Evolutionary conservation across 1,284 basidiomycete species (phyloP).

Genomic region (Gomphus bonarii): DNA sequence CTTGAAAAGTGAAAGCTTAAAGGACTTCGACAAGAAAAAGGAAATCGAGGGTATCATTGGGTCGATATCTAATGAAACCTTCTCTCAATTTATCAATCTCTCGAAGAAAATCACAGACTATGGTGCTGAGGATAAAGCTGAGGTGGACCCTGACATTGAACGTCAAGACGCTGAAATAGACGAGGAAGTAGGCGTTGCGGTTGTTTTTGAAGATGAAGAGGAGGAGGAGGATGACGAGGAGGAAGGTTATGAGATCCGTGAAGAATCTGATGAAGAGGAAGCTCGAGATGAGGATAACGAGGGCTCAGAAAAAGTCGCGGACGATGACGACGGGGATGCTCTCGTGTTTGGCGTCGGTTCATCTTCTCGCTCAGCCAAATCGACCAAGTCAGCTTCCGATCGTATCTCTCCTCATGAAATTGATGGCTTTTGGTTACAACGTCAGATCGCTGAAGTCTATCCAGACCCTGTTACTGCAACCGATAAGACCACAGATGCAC

Average conservation of each 20-base stretch:
- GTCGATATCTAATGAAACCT: slow-evolving; percentile 61
- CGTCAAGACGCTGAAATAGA: slow-evolving; percentile 77
- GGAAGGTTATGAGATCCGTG: slow-evolving; percentile 64
- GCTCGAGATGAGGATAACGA: slow-evolving; percentile 45
- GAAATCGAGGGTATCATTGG: slow-evolving; percentile 83
- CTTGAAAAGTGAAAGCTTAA: slow-evolving; percentile 83
- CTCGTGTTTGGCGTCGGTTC: slow-evolving; percentile 64
- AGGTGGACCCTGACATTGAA: slow-evolving; percentile 66
- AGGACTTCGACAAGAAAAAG: slow-evolving; percentile 97
- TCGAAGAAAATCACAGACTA: slow-evolving; percentile 98
- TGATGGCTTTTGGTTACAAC: slow-evolving; percentile 98
- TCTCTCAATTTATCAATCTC: slow-evolving; percentile 79
- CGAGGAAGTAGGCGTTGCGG: slow-evolving; percentile 90
- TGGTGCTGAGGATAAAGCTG: slow-evolving; percentile 74
- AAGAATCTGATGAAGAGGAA: slow-evolving; percentile 70
- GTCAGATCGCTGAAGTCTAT: slow-evolving; percentile 85
- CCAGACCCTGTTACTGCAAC: slow-evolving; percentile 91
- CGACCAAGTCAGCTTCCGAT: slow-evolving; percentile 48
- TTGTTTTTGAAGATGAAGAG: slow-evolving; percentile 94
- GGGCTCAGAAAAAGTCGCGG: slow-evolving; percentile 32
- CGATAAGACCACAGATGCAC: slow-evolving; percentile 81
- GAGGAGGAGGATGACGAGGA: slow-evolving; percentile 86
- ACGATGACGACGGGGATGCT: slow-evolving; percentile 46
- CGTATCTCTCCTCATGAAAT: slow-evolving; percentile 84
- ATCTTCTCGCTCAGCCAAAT: slow-evolving; percentile 36